Percentiles rank a stretch among this genome's conserved stretches.
phyloP scores from a whole-genome alignment of 2,329 filamentous ascomycete genomes.

The Amylocarpus encephaloides region DNA sequence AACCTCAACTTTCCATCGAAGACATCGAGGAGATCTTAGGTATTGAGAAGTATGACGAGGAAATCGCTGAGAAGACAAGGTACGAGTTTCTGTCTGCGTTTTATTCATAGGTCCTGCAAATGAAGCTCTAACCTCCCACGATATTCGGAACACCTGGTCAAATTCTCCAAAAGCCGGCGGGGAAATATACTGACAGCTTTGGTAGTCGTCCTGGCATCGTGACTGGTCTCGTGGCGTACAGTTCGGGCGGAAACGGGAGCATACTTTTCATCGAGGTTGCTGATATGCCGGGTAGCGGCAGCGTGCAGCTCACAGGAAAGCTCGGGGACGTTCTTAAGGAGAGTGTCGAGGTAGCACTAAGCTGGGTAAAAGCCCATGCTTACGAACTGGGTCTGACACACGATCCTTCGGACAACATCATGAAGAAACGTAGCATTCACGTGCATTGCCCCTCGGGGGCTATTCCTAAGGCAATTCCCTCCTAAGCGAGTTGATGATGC shows the following conservation, averaged over 20 bases:
- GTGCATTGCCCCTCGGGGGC: conserved; percentile 94
- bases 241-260: conserved; percentile 83
- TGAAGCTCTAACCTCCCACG: neutral
- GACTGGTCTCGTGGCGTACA: conserved; percentile 92
- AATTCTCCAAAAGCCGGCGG: conserved; percentile 4
- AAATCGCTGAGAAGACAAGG: conserved; percentile 77
- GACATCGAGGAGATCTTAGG: conserved; percentile 89
- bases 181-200: conserved; percentile 19
- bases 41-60: conserved; percentile 89
- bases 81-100: conserved; percentile 14
- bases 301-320: conserved; percentile 92
- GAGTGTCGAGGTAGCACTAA: conserved; percentile 89
- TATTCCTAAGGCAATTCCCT: conserved; percentile 84
- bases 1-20: conserved; percentile 62
- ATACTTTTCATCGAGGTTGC: conserved; percentile 98
- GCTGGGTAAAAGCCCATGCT: conserved; percentile 95
- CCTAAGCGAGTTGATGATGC: neutral
- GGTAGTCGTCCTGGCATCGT: conserved; percentile 77
- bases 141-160: neutral
- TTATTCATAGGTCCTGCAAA: neutral
- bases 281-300: conserved; percentile 89
- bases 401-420: conserved; percentile 81
- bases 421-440: conserved; percentile 90
- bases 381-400: conserved; percentile 81
- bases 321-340: conserved; percentile 96